phyloP scores from a whole-genome alignment of 192 early-diverging fungal genomes.

The Backusella mclennaniae region DNA sequence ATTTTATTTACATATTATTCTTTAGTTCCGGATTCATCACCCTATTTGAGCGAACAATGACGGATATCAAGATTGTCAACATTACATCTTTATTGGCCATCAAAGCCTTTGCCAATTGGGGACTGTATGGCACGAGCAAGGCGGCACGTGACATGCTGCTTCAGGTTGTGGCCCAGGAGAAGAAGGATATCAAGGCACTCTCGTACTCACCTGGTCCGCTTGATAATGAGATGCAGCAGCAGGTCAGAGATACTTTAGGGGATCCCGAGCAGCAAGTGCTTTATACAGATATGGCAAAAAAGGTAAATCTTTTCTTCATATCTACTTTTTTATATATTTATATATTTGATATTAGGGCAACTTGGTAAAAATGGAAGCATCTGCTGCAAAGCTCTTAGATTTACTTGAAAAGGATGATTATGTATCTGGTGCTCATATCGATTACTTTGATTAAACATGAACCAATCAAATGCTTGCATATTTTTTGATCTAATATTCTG shows the following conservation, averaged over 20 bases:
- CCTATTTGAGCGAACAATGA: conserved; percentile 28
- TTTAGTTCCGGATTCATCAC: conserved; percentile 36
- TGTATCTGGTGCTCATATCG: conserved; percentile 66
- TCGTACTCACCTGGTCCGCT: conserved; percentile 90
- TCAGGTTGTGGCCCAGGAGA: conserved; percentile 67
- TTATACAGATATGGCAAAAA: conserved; percentile 62
- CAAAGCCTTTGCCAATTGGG: conserved; percentile 76
- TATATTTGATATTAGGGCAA: conserved; percentile 38
- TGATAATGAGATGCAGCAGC: conserved; percentile 79
- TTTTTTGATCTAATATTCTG: neutral
- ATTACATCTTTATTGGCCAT: conserved; percentile 78
- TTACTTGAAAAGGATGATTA: conserved; percentile 59
- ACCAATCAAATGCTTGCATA: neutral
- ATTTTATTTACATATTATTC: neutral
- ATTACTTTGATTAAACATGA: conserved; percentile 47
- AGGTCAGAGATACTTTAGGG: conserved; percentile 68
- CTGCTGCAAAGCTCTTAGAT: conserved; percentile 59
- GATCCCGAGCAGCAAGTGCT: conserved; percentile 59
- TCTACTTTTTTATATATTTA: neutral
- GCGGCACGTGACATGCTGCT: conserved; percentile 81
- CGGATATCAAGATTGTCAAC: conserved; percentile 60
- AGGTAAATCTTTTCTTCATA: conserved; percentile 27
- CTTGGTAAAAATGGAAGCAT: conserved; percentile 65
- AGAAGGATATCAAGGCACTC: conserved; percentile 46
- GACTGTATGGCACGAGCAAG: conserved; percentile 76